A percentile compares a stretch with the other conserved stretches of the same genome.
Conservation (phyloP, 768 basidiomycete genomes). For the Sporobolomyces roseus region DNA sequence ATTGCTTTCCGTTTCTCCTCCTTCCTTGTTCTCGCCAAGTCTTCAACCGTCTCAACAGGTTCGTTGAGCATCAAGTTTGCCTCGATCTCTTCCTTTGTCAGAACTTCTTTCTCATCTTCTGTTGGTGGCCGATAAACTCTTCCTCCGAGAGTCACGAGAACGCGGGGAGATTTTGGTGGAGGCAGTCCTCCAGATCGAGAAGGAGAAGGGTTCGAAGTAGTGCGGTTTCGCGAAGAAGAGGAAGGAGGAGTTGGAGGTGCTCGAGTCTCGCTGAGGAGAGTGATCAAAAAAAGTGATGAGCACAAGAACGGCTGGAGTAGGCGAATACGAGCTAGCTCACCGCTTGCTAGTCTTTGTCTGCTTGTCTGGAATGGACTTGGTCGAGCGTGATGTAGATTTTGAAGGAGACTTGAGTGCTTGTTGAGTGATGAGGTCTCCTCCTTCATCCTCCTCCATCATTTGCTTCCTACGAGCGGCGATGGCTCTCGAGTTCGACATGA, state of each 20-base stretch:
- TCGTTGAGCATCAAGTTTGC: conserved; percentile 30
- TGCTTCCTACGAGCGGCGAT: neutral
- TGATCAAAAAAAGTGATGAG: neutral
- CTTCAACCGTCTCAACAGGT: conserved; percentile 33
- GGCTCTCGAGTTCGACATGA: neutral
- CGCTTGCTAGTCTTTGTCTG: neutral
- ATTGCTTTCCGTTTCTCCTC: conserved; percentile 17
- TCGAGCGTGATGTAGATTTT: neutral
- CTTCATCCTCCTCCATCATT: conserved; percentile 14
- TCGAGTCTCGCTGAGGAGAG: neutral
- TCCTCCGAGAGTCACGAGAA: conserved; percentile 35
- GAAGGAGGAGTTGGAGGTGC: conserved; percentile 30
- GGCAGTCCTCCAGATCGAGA: neutral
- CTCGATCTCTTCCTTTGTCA: conserved; percentile 8
- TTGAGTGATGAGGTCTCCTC: conserved; percentile 6
- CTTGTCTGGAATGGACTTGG: neutral
- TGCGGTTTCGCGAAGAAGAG: neutral
- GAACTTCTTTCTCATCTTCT: conserved; percentile 11
- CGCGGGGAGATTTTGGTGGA: neutral
- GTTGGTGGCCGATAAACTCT: conserved; percentile 37
- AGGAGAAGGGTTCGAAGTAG: neutral
- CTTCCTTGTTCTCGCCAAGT: conserved; percentile 4
- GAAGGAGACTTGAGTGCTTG: neutral
- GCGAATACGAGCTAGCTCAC: no score
- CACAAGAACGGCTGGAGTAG: neutral